Evolutionary conservation across 140 eudicot genomes (phyloP).

Genomic region (Senecio squalidus): DNA sequence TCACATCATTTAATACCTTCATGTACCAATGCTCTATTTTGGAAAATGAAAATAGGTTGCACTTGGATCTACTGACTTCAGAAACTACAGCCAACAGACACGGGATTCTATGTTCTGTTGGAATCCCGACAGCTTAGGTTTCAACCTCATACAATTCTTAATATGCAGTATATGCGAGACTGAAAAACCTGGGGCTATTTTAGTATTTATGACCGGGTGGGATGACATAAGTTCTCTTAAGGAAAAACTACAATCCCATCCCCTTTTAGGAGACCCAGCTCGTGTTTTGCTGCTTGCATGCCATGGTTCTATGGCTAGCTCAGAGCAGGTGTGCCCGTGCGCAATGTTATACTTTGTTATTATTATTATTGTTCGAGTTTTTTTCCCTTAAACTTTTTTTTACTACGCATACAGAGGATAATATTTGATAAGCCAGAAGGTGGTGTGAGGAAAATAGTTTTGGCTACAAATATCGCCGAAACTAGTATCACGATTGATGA

Average conservation of each 20-base stretch:
- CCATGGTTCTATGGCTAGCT: constrained; percentile 95
- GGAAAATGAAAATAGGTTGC: constrained; percentile 49
- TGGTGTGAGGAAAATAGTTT: constrained; percentile 84
- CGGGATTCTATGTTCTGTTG: constrained; percentile 71
- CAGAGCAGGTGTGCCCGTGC: constrained; percentile 67
- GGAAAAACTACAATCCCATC: constrained; percentile 83
- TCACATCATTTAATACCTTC: neutral
- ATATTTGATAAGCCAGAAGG: constrained; percentile 74
- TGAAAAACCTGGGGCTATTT: constrained; percentile 72
- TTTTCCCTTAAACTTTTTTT: neutral
- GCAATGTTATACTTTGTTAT: neutral
- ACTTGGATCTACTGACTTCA: constrained; percentile 64
- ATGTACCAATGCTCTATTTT: constrained; percentile 11
- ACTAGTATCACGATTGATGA: constrained; percentile 97
- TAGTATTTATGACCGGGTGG: constrained; percentile 98
- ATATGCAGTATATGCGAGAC: constrained; percentile 59
- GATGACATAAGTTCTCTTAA: constrained; percentile 87
- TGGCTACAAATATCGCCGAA: constrained; percentile 98
- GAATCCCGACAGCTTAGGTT: constrained; percentile 91
- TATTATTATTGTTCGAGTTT: neutral
- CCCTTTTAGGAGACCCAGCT: constrained; percentile 57
- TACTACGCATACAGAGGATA: constrained; percentile 42
- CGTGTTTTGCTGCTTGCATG: constrained; percentile 85
- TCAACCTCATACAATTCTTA: constrained; percentile 75
- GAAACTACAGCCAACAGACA: constrained; percentile 52